Base-by-base conservation (phyloP, 306 rosid genomes). In the Cercis canadensis region DNA sequence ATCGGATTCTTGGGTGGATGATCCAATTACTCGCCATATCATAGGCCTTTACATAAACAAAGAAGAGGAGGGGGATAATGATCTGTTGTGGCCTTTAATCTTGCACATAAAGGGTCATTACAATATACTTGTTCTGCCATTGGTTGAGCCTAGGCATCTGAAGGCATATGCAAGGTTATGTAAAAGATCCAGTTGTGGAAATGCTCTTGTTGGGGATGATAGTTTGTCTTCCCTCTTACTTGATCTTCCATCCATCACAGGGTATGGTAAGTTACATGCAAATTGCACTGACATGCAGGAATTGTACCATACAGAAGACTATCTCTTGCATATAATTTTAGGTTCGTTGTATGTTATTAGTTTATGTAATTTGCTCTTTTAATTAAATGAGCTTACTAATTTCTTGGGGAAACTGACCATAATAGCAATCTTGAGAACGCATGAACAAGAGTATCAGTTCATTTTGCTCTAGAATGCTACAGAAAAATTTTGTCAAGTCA, bases 1-100 rank as follows among this genome's bases (percentile, higher is more conserved):
- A 13, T 89, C 90, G 7, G 98, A 94, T 84, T 90, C 98, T 13
- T 94, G 98, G 96, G 87, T 87, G 55, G 99, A 94, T 80, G 99
- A 91, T 78, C 99, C 99, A 32, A 81, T 91, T 61, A 94, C 92
- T 13, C 89, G 92, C 14, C 95, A 94, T 80, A 75, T 91, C 52
- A 75, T 91, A 44, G 83, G 91, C 41, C 82, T 94, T 62, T 85
- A 86, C 65, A 66, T 89, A 37, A 83, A 72, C 81, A 86, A 84
- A 72, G 87, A 88, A 46, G 81, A 65, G 69, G 83, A 83, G 32
- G 85, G 70, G 5, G 78, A 78, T 40, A 78, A 74, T 47, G 83
- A 83, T 85, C 84, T 87, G 36, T 45, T 94, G 15, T 94, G 99
- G 97, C 99, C 97, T 62, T 78, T 94, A 79, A 62, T 87, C 74